Evolutionary conservation across 108 stramenopile species (phyloP).

Genomic region (Thalassiosira profunda): DNA sequence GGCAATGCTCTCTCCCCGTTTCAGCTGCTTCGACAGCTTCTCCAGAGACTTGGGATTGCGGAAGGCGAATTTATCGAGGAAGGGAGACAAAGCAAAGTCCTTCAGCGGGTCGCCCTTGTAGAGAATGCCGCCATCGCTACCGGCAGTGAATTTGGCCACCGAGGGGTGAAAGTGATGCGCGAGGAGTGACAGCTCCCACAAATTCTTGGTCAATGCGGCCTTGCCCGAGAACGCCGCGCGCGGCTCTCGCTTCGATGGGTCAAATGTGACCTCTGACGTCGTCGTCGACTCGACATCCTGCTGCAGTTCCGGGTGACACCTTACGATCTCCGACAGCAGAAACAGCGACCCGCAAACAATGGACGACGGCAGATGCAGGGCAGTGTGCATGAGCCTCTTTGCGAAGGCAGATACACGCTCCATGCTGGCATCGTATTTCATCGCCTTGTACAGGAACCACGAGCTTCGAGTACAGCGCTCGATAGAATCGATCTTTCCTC

Average conservation of each 20-base stretch:
- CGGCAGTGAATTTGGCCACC: constrained; percentile 84
- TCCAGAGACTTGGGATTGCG: constrained; percentile 93
- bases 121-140: constrained; percentile 57
- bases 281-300: constrained; percentile 14
- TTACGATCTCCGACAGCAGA: constrained; percentile 90
- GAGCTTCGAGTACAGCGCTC: constrained; percentile 93
- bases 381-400: constrained; percentile 89
- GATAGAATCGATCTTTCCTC: constrained; percentile 89
- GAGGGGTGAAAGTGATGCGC: constrained; percentile 96
- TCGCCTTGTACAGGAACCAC: constrained; percentile 92
- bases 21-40: constrained; percentile 42
- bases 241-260: constrained; percentile 80
- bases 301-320: constrained; percentile 59
- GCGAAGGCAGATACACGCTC: constrained; percentile 83
- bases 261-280: constrained; percentile 32
- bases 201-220: constrained; percentile 16
- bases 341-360: constrained; percentile 89
- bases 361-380: constrained; percentile 70
- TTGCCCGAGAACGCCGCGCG: constrained; percentile 54
- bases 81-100: constrained; percentile 93
- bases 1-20: constrained; percentile 52
- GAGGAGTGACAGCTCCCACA: constrained; percentile 91
- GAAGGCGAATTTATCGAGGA: constrained; percentile 99
- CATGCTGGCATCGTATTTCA: constrained; percentile 82
- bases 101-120: constrained; percentile 96